Percentiles rank a stretch among this genome's conserved stretches.
Evolutionary conservation across 2,329 filamentous ascomycete genomes (phyloP).

Genomic region (Fusarium irregulare): DNA sequence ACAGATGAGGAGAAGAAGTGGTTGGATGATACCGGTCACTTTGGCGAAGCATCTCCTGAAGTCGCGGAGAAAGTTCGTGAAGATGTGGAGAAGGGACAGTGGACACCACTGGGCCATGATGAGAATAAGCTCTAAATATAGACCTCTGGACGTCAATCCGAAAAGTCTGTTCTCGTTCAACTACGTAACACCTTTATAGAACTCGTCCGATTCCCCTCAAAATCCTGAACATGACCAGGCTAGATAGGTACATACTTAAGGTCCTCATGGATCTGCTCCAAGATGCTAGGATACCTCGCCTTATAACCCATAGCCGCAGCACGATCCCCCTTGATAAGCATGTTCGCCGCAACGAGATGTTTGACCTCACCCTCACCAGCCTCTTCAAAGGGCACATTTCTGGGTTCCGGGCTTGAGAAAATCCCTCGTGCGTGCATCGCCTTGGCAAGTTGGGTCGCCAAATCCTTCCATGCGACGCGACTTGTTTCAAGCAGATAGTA

Average conservation of each 20-base stretch:
- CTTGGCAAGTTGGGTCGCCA: conserved; percentile 5
- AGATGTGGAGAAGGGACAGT: background rate
- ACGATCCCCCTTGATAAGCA: conserved; percentile 20
- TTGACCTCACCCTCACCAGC: conserved; percentile 18
- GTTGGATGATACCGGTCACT: background rate
- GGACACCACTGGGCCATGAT: background rate
- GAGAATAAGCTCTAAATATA: too few species aligned
- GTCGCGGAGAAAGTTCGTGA: background rate
- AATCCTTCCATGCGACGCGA: conserved; percentile 6
- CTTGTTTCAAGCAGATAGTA: conserved; percentile 20
- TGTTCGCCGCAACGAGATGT: conserved; percentile 11
- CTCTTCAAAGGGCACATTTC: conserved; percentile 1
- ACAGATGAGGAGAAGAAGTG: conserved; percentile 1
- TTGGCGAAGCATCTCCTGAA: background rate
- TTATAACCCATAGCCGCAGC: conserved; percentile 5
- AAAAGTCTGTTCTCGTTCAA: too few species aligned
- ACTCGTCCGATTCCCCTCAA: too few species aligned
- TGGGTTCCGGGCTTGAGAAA: background rate
- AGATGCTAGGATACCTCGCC: background rate
- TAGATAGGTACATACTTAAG: background rate
- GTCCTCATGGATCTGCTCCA: conserved; percentile 8
- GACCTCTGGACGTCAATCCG: too few species aligned
- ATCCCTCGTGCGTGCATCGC: conserved; percentile 1
- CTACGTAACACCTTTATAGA: too few species aligned
- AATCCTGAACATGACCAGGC: too few species aligned